Evolutionary conservation across 352 stramenopile species (phyloP).

Genomic region (Globisporangium paddicum): DNA sequence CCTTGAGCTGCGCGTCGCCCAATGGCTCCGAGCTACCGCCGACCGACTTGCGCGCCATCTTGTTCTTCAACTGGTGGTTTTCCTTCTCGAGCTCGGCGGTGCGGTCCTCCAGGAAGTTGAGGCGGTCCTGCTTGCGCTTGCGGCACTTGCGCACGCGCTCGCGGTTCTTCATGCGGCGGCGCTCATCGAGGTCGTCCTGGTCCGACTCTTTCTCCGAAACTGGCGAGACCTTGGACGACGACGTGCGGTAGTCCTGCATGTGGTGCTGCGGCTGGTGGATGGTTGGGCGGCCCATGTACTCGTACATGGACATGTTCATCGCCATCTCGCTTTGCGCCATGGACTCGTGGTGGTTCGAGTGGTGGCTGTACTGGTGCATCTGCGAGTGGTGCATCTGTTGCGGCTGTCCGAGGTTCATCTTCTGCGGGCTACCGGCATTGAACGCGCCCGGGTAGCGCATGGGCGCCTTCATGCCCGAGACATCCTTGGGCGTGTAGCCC

Average conservation of each 20-base stretch:
- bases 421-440: conserved; percentile 31
- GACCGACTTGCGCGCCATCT: conserved; percentile 55
- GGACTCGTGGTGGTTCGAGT: conserved; percentile 42
- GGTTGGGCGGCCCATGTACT: conserved; percentile 73
- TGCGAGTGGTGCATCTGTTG: conserved; percentile 40
- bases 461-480: conserved; percentile 63
- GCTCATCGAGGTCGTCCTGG: conserved; percentile 80
- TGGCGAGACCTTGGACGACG: conserved; percentile 43
- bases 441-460: conserved; percentile 71
- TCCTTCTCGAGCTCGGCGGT: conserved; percentile 83
- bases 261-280: conserved; percentile 41
- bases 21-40: conserved; percentile 37
- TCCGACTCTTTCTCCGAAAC: conserved; percentile 66
- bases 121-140: conserved; percentile 84
- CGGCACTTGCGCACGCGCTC: conserved; percentile 87
- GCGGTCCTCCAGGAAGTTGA: conserved; percentile 85
- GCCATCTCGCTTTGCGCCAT: conserved; percentile 47
- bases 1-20: conserved; percentile 57
- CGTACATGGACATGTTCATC: conserved; percentile 83
- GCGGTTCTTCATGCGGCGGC: conserved; percentile 85
- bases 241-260: conserved; percentile 9
- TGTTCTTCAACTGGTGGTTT: conserved; percentile 66
- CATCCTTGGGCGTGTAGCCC: conserved; percentile 74
- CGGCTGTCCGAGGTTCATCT: conserved; percentile 45
- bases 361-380: conserved; percentile 36